These are phyloP conservation scores for Stentor coeruleus DNA, from an alignment of 73 alveolate genomes.

Conservation along the genomic window DNA sequence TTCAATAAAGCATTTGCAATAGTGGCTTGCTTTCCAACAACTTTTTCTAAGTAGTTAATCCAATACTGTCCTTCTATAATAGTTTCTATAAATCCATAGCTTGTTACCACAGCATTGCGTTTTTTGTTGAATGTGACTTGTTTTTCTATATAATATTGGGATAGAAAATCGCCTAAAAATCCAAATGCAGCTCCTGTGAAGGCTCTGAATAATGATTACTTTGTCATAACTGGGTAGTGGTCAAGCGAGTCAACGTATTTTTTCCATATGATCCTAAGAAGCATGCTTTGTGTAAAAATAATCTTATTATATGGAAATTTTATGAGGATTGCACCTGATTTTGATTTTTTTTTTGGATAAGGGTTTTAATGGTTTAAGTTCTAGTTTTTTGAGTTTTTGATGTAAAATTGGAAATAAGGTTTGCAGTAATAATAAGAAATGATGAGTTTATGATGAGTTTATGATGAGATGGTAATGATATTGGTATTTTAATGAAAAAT, in stretches of 20 bases:
- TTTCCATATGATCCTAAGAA: no score
- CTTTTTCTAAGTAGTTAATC: neutral
- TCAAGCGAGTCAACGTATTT: neutral
- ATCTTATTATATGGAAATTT: no score
- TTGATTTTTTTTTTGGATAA: no score
- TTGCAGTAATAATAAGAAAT: no score
- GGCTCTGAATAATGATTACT: neutral
- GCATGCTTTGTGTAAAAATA: no score
- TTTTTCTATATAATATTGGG: neutral
- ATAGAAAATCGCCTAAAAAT: neutral
- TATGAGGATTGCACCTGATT: no score
- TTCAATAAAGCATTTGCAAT: neutral
- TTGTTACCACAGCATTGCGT: neutral
- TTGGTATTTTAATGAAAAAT: no score
- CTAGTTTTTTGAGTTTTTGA: no score
- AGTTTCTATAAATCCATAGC: neutral
- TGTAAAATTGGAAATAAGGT: no score
- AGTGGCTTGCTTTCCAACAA: neutral
- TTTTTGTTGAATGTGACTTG: neutral
- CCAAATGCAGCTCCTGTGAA: neutral
- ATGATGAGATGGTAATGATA: no score
- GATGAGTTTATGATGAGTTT: no score
- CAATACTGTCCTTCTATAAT: neutral
- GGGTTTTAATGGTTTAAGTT: no score
- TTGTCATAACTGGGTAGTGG: neutral